Conservation (phyloP, 371 early-diverging fungal genomes). For the Vairimorpha apis region DNA sequence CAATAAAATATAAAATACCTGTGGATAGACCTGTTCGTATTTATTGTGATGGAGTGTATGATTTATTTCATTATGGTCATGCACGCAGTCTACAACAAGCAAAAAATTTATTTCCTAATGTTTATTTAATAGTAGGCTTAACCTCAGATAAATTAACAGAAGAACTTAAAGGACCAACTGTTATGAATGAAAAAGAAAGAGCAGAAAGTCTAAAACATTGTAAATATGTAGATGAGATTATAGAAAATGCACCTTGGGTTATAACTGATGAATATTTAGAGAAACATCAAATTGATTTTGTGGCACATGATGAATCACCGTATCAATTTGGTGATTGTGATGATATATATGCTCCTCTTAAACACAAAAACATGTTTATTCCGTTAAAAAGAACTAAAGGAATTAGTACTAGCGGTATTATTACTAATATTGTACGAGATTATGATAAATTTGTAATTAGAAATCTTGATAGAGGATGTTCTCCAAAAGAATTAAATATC, state of each 20-base stretch:
- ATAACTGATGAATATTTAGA: slow-evolving; percentile 77
- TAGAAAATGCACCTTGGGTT: slow-evolving; percentile 78
- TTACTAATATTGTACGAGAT: slow-evolving; percentile 83
- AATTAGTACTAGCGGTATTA: slow-evolving; percentile 82
- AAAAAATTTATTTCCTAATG: slow-evolving; percentile 76
- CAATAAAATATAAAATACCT: slow-evolving; percentile 38
- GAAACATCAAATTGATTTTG: slow-evolving; percentile 79
- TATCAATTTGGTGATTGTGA: slow-evolving; percentile 68
- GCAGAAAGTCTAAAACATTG: slow-evolving; percentile 81
- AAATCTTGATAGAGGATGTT: slow-evolving; percentile 79
- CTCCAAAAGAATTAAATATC: slow-evolving; percentile 78
- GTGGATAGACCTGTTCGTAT: slow-evolving; percentile 57
- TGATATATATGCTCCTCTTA: slow-evolving; percentile 87
- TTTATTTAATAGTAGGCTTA: slow-evolving; percentile 77
- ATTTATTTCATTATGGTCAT: slow-evolving; percentile 87
- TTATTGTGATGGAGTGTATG: slow-evolving; percentile 70
- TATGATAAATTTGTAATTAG: slow-evolving; percentile 82
- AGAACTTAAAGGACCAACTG: slow-evolving; percentile 78
- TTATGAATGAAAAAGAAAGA: slow-evolving; percentile 76
- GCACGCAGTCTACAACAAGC: slow-evolving; percentile 81
- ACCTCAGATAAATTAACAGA: slow-evolving; percentile 76
- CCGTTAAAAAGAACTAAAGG: slow-evolving; percentile 83
- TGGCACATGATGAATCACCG: slow-evolving; percentile 91
- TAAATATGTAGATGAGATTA: slow-evolving; percentile 85
- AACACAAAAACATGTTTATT: slow-evolving; percentile 74